Conservation (phyloP, 2,329 filamentous ascomycete species). For the Lomentospora prolificans region DNA sequence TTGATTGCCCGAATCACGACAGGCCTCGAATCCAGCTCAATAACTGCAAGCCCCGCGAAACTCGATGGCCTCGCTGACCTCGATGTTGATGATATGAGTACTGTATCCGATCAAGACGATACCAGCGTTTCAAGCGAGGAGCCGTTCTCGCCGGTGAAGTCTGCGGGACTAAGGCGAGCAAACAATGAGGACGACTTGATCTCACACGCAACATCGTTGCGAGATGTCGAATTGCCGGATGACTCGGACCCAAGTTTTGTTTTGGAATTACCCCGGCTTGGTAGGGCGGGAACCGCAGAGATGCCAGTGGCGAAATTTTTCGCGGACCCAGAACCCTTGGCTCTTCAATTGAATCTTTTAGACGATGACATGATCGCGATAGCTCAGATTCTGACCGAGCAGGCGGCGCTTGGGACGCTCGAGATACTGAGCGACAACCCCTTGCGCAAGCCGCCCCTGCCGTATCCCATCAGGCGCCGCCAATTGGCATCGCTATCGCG, state of each 20-base stretch:
- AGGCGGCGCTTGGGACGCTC: constrained; percentile 47
- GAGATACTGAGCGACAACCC: constrained; percentile 19
- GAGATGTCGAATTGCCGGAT: constrained; percentile 36
- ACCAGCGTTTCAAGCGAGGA: constrained; percentile 40
- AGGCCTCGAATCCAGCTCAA: constrained; percentile 22
- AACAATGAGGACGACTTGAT: constrained; percentile 39
- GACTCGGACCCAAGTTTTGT: constrained; percentile 36
- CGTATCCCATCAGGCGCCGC: constrained; percentile 7
- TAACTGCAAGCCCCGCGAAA: constrained; percentile 28
- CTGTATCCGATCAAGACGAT: constrained; percentile 47
- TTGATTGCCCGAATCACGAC: constrained; percentile 28
- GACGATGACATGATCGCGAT: constrained; percentile 56
- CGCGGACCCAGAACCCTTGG: constrained; percentile 46
- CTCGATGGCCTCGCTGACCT: constrained; percentile 24
- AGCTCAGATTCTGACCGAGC: constrained; percentile 63
- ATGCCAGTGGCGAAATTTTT: constrained; percentile 45
- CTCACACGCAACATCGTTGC: constrained; percentile 41
- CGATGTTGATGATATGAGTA: constrained; percentile 39
- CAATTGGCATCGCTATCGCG: constrained; percentile 33
- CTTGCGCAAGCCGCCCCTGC: neutral
- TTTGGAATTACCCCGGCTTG: constrained; percentile 38
- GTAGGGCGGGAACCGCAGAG: constrained; percentile 37
- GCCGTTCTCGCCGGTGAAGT: constrained; percentile 39
- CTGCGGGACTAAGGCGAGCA: constrained; percentile 19
- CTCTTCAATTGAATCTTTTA: constrained; percentile 31